A percentile compares a stretch with the other conserved stretches of the same genome.
phyloP scores from a whole-genome alignment of 306 rosid genomes.

The Acacia crassicarpa region DNA sequence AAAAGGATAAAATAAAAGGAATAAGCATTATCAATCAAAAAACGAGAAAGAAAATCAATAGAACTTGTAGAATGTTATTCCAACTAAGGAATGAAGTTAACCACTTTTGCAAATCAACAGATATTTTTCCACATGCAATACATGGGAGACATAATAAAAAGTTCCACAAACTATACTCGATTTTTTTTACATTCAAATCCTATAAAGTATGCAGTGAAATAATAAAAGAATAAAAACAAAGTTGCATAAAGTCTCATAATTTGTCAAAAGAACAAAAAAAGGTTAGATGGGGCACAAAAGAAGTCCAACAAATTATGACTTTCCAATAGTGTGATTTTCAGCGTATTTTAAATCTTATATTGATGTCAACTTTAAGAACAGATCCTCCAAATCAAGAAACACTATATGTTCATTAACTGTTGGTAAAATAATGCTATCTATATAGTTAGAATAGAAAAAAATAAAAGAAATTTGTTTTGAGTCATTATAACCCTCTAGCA shows the following conservation, averaged over 20 bases:
- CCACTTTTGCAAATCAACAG: conserved; percentile 19
- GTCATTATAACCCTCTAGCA: neutral
- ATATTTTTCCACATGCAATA: neutral
- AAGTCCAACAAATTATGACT: neutral
- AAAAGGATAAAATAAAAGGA: conserved; percentile 3
- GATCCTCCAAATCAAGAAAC: neutral
- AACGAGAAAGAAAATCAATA: conserved; percentile 23
- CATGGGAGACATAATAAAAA: neutral
- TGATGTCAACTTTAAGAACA: conserved; percentile 11
- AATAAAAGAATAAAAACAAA: too few species aligned
- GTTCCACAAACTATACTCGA: neutral
- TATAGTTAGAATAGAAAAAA: conserved; percentile 14
- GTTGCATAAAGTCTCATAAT: neutral
- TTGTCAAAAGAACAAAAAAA: neutral
- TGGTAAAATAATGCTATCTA: conserved; percentile 19
- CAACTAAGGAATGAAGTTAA: conserved; percentile 24
- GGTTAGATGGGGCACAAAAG: neutral
- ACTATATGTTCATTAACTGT: conserved; percentile 17
- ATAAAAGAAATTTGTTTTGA: neutral
- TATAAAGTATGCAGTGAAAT: neutral
- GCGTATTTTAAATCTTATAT: too few species aligned
- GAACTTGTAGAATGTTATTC: conserved; percentile 23
- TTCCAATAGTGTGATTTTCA: neutral
- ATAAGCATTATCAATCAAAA: conserved; percentile 11
- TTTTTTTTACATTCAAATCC: neutral